Evolutionary conservation across 2,329 filamentous ascomycete genomes (phyloP), one percentile per base, ranked within the genome.

Genomic region (Xylariaceae sp.): DNA sequence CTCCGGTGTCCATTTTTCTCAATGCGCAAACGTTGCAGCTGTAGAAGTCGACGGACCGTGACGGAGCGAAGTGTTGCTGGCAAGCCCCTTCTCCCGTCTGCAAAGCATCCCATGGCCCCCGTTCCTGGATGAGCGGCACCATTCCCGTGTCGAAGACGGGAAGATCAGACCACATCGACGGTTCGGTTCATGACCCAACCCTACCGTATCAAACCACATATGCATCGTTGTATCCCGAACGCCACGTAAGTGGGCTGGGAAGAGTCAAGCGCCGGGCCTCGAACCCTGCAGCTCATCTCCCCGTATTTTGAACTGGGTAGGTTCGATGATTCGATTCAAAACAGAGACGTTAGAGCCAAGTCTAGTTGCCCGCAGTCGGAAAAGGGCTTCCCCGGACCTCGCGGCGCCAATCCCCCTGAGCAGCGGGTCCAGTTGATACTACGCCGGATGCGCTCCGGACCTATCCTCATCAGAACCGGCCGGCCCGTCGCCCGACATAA

Each of bases 121-220:
- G 13, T 45, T 45, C 13, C 42, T 45, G 42, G 42, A 6, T 45
- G 13, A n/a, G n/a, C 42, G 42, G 42, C 42, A 45, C 42, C n/a
- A 15, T 45, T 30, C 13, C 42, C 42, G 13, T n/a, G 9, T 45
- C 42, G 42, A 45, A n/a, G n/a, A 13, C 8, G 11, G 11, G 13
- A 53, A 50, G 42, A 56, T 49, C 56, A 59, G 56, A 34, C 59
- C 53, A 54, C 35, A 54, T 54, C 45, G 3, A 44, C 11, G 13
- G 50, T 51, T 49, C 2, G 50, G 13, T 15, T 34, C 11, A 18
- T 34, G 44, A 45, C 7, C 37, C 35, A 42, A 34, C 52, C 23
- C 18, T 11, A 15, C 35, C 13, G 30, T 39, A 11, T 30, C 10
- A 39, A 44, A 4, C 0, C 35, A 1, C 18, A 17, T 23, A 17